Percentiles rank a stretch among this genome's conserved stretches.
These are phyloP conservation scores for Phytopythium helicoides DNA, from an alignment of 352 stramenopile genomes.

Conservation along the genomic window DNA sequence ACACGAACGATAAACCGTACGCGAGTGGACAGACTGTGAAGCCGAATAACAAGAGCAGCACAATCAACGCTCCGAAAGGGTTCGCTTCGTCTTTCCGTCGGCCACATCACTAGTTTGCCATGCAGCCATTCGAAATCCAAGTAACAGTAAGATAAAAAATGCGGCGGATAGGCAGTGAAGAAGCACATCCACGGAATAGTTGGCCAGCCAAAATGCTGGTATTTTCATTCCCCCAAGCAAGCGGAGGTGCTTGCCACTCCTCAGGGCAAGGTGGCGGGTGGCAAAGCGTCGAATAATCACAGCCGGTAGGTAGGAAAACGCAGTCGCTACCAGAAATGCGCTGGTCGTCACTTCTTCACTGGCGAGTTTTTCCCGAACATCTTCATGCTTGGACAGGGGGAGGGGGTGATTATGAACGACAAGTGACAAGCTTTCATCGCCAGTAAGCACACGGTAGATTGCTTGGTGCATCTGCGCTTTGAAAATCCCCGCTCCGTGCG, in stretches of 20 bases:
- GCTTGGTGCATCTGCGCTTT: constrained; percentile 32
- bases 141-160: constrained; percentile 11
- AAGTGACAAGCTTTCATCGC: constrained; percentile 17
- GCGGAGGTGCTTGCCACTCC: constrained; percentile 92
- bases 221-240: constrained; percentile 89
- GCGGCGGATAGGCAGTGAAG: constrained; percentile 74
- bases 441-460: constrained; percentile 10
- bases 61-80: constrained; percentile 11
- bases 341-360: constrained; percentile 14
- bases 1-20: constrained; percentile 15
- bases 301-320: constrained; percentile 87
- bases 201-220: constrained; percentile 94
- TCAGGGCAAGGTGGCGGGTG: constrained; percentile 67
- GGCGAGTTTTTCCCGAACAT: constrained; percentile 45
- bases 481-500: constrained; percentile 30
- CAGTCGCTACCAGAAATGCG: constrained; percentile 63
- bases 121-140: not conserved
- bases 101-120: constrained; percentile 1
- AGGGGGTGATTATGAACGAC: constrained; percentile 51
- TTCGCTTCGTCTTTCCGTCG: not conserved
- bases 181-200: constrained; percentile 89
- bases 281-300: constrained; percentile 93
- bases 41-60: constrained; percentile 19
- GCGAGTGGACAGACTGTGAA: constrained; percentile 13
- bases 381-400: constrained; percentile 34